Evolutionary conservation across 352 stramenopile genomes (phyloP).

Genomic region (Lagenidium giganteum): DNA sequence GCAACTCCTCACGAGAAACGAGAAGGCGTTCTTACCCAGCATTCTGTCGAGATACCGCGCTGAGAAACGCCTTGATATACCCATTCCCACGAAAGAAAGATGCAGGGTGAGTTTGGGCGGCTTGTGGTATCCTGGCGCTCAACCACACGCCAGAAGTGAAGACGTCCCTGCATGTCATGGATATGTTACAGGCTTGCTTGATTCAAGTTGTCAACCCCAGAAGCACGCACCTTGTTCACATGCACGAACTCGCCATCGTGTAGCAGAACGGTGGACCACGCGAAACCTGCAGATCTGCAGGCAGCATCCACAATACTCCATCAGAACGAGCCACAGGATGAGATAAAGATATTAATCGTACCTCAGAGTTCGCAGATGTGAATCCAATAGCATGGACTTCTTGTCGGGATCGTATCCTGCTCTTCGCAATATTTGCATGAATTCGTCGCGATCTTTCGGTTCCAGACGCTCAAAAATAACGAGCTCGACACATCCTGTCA

Average conservation of each 20-base stretch:
- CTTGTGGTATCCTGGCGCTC: conserved; percentile 29
- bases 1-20: neutral
- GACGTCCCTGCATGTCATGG: conserved; percentile 51
- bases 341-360: neutral
- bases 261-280: conserved; percentile 71
- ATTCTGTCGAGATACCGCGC: conserved; percentile 73
- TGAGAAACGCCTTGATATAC: conserved; percentile 81
- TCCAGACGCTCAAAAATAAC: conserved; percentile 84
- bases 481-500: conserved; percentile 71
- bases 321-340: neutral
- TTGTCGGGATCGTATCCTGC: conserved; percentile 53
- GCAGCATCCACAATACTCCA: neutral
- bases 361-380: conserved; percentile 61
- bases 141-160: conserved; percentile 83
- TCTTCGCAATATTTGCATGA: conserved; percentile 52
- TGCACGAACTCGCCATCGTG: conserved; percentile 78
- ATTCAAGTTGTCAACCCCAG: neutral
- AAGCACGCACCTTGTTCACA: conserved; percentile 74
- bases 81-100: conserved; percentile 84
- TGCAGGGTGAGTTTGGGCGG: conserved; percentile 44
- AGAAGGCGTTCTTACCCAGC: conserved; percentile 39
- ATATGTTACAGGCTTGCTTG: too few species aligned
- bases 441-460: conserved; percentile 46
- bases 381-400: conserved; percentile 74
- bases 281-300: conserved; percentile 54